These are phyloP conservation scores for Gnaphalium uliginosum DNA, from an alignment of 129 eudicot genomes.

Conservation along the genomic window DNA sequence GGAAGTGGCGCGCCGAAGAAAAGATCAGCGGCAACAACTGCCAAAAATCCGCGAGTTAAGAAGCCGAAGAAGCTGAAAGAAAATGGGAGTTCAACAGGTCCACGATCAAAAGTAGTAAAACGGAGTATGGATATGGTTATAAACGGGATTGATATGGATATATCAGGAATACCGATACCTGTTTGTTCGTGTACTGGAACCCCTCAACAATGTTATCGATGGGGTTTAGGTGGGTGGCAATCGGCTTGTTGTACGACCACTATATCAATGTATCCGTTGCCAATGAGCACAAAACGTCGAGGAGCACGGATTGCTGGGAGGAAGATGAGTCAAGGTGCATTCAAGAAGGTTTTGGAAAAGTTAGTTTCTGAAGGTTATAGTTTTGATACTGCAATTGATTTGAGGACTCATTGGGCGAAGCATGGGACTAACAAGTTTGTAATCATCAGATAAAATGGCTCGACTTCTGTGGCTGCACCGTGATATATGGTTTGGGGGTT, in stretches of 20 bases:
- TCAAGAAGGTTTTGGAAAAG: conserved; percentile 91
- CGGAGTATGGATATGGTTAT: conserved; percentile 64
- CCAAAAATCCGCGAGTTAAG: conserved; percentile 53
- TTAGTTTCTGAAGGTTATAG: conserved; percentile 73
- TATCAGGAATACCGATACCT: conserved; percentile 81
- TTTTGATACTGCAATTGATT: conserved; percentile 78
- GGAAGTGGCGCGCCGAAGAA: conserved; percentile 43
- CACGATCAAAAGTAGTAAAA: conserved; percentile 60
- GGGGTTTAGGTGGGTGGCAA: conserved; percentile 99
- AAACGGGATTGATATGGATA: conserved; percentile 84
- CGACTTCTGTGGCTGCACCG: conserved; percentile 21
- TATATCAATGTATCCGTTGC: conserved; percentile 84
- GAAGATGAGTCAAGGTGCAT: conserved; percentile 95
- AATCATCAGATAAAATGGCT: conserved; percentile 63
- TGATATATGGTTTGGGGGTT: conserved; percentile 35
- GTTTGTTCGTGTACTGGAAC: conserved; percentile 90
- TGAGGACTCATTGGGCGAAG: conserved; percentile 92
- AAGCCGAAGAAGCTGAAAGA: conserved; percentile 63
- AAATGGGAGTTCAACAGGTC: conserved; percentile 43
- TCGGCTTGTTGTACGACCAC: conserved; percentile 94
- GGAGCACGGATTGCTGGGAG: conserved; percentile 95
- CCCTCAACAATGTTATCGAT: conserved; percentile 86
- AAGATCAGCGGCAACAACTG: conserved; percentile 39
- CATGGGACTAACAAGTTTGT: conserved; percentile 99
- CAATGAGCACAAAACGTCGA: conserved; percentile 91